Evolutionary conservation across 768 basidiomycete genomes (phyloP).

Genomic region (Agrocybe praecox): DNA sequence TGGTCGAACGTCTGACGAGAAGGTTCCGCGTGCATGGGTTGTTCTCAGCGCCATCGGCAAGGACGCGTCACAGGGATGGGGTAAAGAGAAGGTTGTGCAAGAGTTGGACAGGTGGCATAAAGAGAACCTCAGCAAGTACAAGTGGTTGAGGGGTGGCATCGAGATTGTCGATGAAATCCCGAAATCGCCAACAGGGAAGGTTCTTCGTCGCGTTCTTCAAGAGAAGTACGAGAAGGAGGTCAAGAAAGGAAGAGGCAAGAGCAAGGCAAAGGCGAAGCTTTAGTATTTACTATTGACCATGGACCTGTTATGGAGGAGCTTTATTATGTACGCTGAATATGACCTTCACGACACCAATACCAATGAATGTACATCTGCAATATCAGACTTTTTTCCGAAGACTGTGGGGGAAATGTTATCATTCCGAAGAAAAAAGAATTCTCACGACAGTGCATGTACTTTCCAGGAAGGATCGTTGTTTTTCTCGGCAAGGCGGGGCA

Average conservation of each 20-base stretch:
- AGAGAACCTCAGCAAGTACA: conserved; percentile 69
- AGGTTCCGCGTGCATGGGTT: conserved; percentile 78
- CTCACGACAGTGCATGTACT: no score
- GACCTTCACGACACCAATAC: no score
- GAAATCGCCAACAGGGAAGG: conserved; percentile 76
- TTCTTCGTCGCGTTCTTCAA: conserved; percentile 60
- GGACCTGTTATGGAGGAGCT: no score
- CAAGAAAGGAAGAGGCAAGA: conserved; percentile 24
- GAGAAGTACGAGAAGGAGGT: conserved; percentile 52
- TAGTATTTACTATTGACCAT: conserved; percentile 12
- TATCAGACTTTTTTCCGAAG: no score
- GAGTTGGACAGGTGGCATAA: conserved; percentile 64
- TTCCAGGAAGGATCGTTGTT: no score
- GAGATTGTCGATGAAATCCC: conserved; percentile 68
- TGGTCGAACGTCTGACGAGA: conserved; percentile 71
- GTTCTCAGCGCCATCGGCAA: conserved; percentile 61
- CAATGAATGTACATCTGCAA: no score
- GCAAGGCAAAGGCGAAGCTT: conserved; percentile 5
- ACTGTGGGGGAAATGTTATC: no score
- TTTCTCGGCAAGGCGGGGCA: no score
- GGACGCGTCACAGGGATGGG: conserved; percentile 32
- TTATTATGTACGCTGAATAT: no score
- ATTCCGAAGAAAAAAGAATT: no score
- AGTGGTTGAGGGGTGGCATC: conserved; percentile 77
- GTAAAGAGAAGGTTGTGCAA: conserved; percentile 39